Percentiles rank a stretch among this genome's conserved stretches.
phyloP scores from a whole-genome alignment of 176 grass and related monocot species.

The Pontederia paniculata region DNA sequence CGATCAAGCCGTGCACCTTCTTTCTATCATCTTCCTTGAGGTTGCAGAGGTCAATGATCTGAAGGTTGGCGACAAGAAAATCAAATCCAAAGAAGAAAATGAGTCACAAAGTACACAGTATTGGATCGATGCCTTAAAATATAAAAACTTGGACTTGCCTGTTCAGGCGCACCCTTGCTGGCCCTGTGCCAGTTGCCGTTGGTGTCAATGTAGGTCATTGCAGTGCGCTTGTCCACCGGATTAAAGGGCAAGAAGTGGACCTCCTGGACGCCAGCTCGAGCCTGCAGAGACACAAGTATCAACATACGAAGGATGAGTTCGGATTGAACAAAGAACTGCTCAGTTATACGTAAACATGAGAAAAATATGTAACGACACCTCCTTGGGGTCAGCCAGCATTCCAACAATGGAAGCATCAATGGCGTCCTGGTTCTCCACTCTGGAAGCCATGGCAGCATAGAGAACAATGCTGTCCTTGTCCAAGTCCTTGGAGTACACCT shows the following conservation, averaged over 20 bases:
- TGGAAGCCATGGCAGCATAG: constrained; percentile 57
- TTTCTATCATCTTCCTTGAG: constrained; percentile 44
- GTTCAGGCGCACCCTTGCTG: constrained; percentile 83
- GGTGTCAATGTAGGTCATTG: constrained; percentile 75
- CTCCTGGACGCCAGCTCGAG: constrained; percentile 61
- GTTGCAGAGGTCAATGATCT: constrained; percentile 84
- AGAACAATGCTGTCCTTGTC: constrained; percentile 77
- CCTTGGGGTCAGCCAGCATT: constrained; percentile 76
- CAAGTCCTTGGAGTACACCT: constrained; percentile 47
- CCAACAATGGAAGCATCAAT: constrained; percentile 83
- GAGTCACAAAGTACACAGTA: too few relatives aligned
- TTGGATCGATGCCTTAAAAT: too few relatives aligned
- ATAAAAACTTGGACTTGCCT: constrained; percentile 15
- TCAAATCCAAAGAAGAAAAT: background rate
- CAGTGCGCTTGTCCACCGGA: constrained; percentile 79
- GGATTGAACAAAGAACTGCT: too few relatives aligned
- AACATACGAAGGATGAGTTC: background rate
- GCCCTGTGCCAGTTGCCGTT: constrained; percentile 66
- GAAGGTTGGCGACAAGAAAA: background rate
- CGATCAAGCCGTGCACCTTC: constrained; percentile 52
- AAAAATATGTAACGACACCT: too few relatives aligned
- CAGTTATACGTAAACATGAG: too few relatives aligned
- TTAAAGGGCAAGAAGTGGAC: constrained; percentile 87
- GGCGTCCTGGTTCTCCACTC: constrained; percentile 91
- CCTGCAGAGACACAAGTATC: constrained; percentile 6